Evolutionary conservation across 2,329 filamentous ascomycete species (phyloP), one percentile per base, ranked within the genome.

Genomic region (Pseudohalonectria lignicola): DNA sequence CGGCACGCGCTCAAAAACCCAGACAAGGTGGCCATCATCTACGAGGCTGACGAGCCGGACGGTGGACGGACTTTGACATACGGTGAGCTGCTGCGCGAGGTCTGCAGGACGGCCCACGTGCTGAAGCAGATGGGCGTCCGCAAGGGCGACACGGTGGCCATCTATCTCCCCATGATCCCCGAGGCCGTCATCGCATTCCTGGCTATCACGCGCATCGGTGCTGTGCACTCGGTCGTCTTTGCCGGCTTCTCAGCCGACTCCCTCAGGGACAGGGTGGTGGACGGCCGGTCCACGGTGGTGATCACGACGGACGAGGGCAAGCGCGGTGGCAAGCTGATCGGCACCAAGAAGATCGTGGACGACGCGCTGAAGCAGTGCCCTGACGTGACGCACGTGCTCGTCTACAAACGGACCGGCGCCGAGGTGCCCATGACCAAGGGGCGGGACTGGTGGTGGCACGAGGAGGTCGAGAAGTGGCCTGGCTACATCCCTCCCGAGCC

Each of bases 111-210:
- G 13, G 83, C 92, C 32, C 86, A 86, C 68, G 82, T 84, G 18
- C 74, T 98, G 50, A 94, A 88, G 71, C 76, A 90, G 66, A 92
- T 94, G 77, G 92, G 92, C 45, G 90, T 98, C 43, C 79, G 82
- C 68, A 96, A 95, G 71, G 92, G 92, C 40, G 92, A 98, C 63
- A 94, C 88, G 4, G 88, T 98, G 41, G 92, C 87, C 45, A 84
- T 98, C 48, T 98, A 98, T 69, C 67, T 98, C 47, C 92, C 92
- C 59, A 98, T 98, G 92, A 94, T 98, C 61, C 92, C 92, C 40
- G 90, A 98, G 63, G 92, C 92, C 6, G 53, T 98, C 41, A 71
- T 98, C 53, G 82, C 92, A 39, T 85, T 98, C 61, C 71, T 98
- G 40, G 92, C 92, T 43, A 93, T 88, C 61, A 68, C 80, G 28